These are phyloP conservation scores for Baorangia bicolor DNA, from an alignment of 768 basidiomycete species.

Conservation along the genomic window DNA sequence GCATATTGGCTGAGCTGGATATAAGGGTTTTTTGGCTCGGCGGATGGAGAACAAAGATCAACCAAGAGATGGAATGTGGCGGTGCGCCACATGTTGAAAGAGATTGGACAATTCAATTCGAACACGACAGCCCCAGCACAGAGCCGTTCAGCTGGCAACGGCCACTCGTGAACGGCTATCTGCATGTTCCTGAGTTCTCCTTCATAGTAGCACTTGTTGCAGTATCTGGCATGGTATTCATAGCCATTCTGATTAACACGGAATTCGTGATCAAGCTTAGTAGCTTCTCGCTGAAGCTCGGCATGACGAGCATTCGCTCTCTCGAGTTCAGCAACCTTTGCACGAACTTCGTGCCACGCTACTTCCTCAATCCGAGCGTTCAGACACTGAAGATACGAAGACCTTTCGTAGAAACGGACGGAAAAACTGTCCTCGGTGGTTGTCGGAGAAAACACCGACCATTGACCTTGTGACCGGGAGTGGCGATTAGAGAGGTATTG, in stretches of 20 bases:
- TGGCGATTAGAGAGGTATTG: too few relatives aligned
- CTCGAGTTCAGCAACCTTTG: too few relatives aligned
- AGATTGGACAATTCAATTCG: too few relatives aligned
- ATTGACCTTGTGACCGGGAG: slow-evolving; percentile 26
- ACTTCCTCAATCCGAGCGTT: slow-evolving; percentile 29
- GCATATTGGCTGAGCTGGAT: too few relatives aligned
- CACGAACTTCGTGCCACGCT: slow-evolving; percentile 23
- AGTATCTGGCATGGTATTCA: slow-evolving; percentile 12
- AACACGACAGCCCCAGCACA: too few relatives aligned
- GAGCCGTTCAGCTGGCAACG: slow-evolving; percentile 33
- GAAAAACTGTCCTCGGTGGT: slow-evolving; percentile 16
- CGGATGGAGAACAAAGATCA: too few relatives aligned
- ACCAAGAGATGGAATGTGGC: too few relatives aligned
- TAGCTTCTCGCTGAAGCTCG: slow-evolving; percentile 13
- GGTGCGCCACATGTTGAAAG: too few relatives aligned
- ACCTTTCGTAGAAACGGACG: too few relatives aligned
- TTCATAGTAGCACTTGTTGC: slow-evolving; percentile 32
- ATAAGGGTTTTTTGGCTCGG: too few relatives aligned
- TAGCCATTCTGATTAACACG: neutral
- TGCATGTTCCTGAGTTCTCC: slow-evolving; percentile 24
- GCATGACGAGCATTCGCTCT: slow-evolving; percentile 20
- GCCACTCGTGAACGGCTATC: too few relatives aligned
- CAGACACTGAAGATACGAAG: slow-evolving; percentile 25
- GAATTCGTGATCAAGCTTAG: neutral
- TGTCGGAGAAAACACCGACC: slow-evolving; percentile 38